Evolutionary conservation across 768 basidiomycete species (phyloP).

Genomic region (Leccinum barrowsii): DNA sequence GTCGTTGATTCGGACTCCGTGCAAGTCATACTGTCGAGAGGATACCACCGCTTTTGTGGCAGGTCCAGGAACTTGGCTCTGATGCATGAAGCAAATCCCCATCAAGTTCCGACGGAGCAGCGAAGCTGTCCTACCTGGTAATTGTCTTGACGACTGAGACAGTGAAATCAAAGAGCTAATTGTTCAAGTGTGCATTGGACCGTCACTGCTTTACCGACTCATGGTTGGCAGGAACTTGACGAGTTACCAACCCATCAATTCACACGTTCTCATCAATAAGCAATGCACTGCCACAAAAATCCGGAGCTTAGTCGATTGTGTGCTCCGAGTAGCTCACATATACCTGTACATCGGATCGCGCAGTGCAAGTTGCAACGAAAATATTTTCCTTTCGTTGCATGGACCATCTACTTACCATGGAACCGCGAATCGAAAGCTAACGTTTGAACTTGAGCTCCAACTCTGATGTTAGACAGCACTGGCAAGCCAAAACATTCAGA

Average conservation of each 20-base stretch:
- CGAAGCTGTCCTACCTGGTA: neutral
- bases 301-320: neutral
- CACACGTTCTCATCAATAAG: neutral
- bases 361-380: too few relatives aligned
- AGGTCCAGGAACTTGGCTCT: neutral
- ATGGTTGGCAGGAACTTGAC: neutral
- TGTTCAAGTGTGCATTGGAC: neutral
- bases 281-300: neutral
- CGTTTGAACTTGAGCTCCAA: neutral
- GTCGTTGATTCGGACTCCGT: neutral
- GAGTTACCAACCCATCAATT: neutral
- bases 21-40: neutral
- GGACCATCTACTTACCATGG: too few relatives aligned
- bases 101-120: neutral
- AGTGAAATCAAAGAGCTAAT: neutral
- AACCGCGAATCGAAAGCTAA: too few relatives aligned
- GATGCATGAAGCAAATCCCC: neutral
- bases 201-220: neutral
- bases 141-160: neutral
- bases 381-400: too few relatives aligned
- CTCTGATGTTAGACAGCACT: too few relatives aligned
- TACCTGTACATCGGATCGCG: neutral
- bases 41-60: neutral
- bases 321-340: too few relatives aligned
- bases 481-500: too few relatives aligned